Conservation (phyloP, 768 basidiomycete genomes). For the Mycena filopes region DNA sequence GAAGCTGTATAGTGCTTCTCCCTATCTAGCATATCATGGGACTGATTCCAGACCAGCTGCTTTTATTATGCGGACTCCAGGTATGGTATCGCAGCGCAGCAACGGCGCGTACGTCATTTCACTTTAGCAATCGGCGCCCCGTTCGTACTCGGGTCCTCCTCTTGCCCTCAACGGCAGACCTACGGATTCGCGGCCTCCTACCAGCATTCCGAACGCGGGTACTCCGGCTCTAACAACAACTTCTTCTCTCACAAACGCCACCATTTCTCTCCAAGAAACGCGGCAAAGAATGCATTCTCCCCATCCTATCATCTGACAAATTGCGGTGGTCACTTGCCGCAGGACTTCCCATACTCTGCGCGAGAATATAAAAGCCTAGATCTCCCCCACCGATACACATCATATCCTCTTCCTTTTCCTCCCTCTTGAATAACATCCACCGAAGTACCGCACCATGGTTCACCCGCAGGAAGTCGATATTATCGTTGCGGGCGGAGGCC, state of each 20-base stretch:
- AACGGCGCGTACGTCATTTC: slow-evolving; percentile 13
- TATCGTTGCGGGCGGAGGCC: slow-evolving; percentile 76
- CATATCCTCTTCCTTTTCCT: background rate
- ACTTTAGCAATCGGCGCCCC: background rate
- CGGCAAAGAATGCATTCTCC: slow-evolving; percentile 17
- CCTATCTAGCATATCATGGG: slow-evolving; percentile 20
- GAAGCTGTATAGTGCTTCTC: slow-evolving; percentile 8
- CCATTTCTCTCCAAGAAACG: slow-evolving; percentile 6
- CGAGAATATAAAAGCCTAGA: slow-evolving; percentile 23
- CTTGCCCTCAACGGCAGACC: background rate
- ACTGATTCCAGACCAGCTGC: slow-evolving; percentile 18
- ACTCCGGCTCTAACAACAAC: slow-evolving; percentile 14
- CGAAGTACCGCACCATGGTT: slow-evolving; percentile 46
- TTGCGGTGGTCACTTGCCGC: slow-evolving; percentile 28
- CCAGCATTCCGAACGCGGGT: slow-evolving; percentile 23
- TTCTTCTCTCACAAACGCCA: slow-evolving; percentile 32
- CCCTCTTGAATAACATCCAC: slow-evolving; percentile 3
- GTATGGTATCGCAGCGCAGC: slow-evolving; percentile 11
- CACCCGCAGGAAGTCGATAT: slow-evolving; percentile 80
- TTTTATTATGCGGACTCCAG: slow-evolving; percentile 18
- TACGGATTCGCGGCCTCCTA: background rate
- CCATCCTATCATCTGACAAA: slow-evolving; percentile 32
- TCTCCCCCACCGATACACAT: slow-evolving; percentile 20
- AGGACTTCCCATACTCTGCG: slow-evolving; percentile 23
- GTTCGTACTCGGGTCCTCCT: background rate